A percentile compares a stretch with the other conserved stretches of the same genome.
Conservation (phyloP, 2,329 filamentous ascomycete genomes). For the Botrytis galanthina region DNA sequence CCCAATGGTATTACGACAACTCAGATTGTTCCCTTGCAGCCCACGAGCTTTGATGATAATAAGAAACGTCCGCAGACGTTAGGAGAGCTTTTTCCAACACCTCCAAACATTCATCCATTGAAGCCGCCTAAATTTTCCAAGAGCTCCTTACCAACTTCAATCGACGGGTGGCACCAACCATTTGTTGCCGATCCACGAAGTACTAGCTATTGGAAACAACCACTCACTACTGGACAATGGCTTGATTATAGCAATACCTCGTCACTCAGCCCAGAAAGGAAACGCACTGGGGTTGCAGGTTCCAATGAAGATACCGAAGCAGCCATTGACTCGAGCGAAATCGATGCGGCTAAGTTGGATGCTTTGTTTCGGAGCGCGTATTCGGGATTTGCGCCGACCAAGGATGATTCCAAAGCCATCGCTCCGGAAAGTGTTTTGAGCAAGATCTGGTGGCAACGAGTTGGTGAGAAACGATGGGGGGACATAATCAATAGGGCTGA, state of each 20-base stretch:
- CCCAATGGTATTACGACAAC: conserved; percentile 73
- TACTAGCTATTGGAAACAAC: conserved; percentile 62
- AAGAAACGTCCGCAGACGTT: conserved; percentile 61
- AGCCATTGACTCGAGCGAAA: conserved; percentile 48
- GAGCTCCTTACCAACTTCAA: conserved; percentile 57
- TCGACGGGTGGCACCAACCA: conserved; percentile 48
- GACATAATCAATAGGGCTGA: conserved; percentile 51
- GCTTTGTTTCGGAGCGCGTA: conserved; percentile 74
- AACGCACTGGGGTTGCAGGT: conserved; percentile 70
- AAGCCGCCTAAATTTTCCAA: conserved; percentile 72
- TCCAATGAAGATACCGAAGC: conserved; percentile 57
- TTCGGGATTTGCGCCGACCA: conserved; percentile 74
- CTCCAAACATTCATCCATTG: conserved; percentile 61
- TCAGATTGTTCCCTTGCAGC: conserved; percentile 57
- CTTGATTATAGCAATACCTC: conserved; percentile 66
- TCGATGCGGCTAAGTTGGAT: conserved; percentile 67
- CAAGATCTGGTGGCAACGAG: conserved; percentile 73
- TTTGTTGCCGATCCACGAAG: conserved; percentile 42
- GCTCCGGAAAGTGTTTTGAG: conserved; percentile 66
- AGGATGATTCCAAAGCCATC: conserved; percentile 69
- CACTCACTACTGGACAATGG: conserved; percentile 65
- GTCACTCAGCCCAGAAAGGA: conserved; percentile 54
- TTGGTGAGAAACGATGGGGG: conserved; percentile 64
- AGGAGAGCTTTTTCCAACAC: conserved; percentile 71
- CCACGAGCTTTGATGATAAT: conserved; percentile 43